A percentile compares a stretch with the other conserved stretches of the same genome.
Conservation (phyloP, 176 grass and related monocot genomes). For the sorghum (Sorghum bicolor) region Sorghum_bicolor_NCBIv3 NC_012872.2:70802001-70802500, state of each 20-base stretch:
- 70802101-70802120: not conserved
- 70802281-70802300: not conserved
- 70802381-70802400: conserved; percentile 76
- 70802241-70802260: conserved; percentile 27
- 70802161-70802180: not conserved
- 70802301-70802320: not conserved
- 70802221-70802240: conserved; percentile 25
- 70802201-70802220: not conserved
- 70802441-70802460: conserved; percentile 95
- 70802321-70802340: not conserved
- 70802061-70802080: conserved; percentile 55
- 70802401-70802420: conserved; percentile 75
- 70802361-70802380: not conserved
- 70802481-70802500: conserved; percentile 90
- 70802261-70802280: not conserved
- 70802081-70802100: not conserved
- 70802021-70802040: conserved; percentile 89
- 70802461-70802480: conserved; percentile 78
- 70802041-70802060: conserved; percentile 71
- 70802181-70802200: not conserved
- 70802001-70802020: conserved; percentile 96
- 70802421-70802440: conserved; percentile 66
- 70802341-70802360: not conserved
- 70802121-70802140: not conserved
- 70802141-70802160: not conserved